phyloP scores from a whole-genome alignment of 371 early-diverging fungal genomes.

The Mucor lusitanicus region DNA sequence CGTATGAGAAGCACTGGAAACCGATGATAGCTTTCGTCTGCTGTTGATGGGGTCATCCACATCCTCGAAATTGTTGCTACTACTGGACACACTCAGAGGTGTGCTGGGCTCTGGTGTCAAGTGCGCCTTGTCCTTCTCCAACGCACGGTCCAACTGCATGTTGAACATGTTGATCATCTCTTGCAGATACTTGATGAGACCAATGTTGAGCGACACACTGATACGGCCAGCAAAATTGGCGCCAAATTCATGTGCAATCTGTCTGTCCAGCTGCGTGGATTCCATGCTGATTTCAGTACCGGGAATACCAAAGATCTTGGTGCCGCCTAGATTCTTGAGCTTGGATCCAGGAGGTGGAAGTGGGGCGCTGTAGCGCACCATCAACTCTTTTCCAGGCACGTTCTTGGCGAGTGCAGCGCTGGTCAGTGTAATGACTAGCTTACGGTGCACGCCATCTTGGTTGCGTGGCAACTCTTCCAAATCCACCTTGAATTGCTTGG shows the following conservation, averaged over 20 bases:
- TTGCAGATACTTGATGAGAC: conserved; percentile 69
- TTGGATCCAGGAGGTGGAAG: conserved; percentile 34
- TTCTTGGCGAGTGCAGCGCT: conserved; percentile 50
- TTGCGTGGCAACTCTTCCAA: conserved; percentile 24
- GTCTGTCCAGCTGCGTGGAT: conserved; percentile 34
- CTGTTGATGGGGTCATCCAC: not conserved
- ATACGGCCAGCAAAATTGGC: conserved; percentile 70
- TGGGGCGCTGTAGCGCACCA: conserved; percentile 23
- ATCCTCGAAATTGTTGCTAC: not conserved
- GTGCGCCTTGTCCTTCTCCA: conserved; percentile 11
- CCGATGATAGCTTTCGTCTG: not conserved
- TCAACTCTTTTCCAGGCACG: conserved; percentile 37
- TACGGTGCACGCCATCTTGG: conserved; percentile 25
- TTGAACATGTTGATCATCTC: conserved; percentile 55
- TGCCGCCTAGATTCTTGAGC: conserved; percentile 27
- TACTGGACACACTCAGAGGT: conserved; percentile 12
- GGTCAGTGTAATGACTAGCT: conserved; percentile 26
- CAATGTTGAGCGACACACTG: conserved; percentile 76
- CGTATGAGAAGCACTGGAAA: not conserved
- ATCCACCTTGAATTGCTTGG: conserved; percentile 26
- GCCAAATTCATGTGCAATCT: conserved; percentile 55
- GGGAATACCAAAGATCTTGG: conserved; percentile 68
- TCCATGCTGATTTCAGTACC: conserved; percentile 49
- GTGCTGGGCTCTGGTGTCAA: conserved; percentile 4
- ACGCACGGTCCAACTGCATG: conserved; percentile 37